Base-by-base conservation (phyloP, 805 yeast genomes). In the Suhomyces kilbournensis region DNA sequence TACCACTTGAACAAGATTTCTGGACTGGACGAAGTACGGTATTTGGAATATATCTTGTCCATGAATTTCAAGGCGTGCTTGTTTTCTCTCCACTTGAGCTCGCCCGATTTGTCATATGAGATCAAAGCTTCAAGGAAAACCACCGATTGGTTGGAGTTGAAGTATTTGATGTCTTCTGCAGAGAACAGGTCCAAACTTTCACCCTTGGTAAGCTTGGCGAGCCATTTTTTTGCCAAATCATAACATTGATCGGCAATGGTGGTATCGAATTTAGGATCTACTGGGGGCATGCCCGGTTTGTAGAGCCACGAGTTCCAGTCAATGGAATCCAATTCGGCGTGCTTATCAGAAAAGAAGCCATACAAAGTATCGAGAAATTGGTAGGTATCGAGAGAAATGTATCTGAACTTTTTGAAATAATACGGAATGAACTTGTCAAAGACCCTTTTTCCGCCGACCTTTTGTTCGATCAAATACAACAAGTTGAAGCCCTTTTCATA, bases 231-330 rank as follows among this genome's bases (percentile, higher is more conserved):
- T 19, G 92, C 90, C 52, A 91, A 76, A 2, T 62, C 59, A 59
- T 83, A 82, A 60, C 93, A 90, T 62, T 81, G 79, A 61, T 86
- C 90, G 7, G 87, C 96, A 61, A 91, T 74, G 2, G 84, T 74
- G 2, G 96, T 88, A 65, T 89, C 90, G 64, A 91, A 90, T 34
- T 80, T 64, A 14, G 96, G 96, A 65, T 83, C 86, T 19, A 72
- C 64, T 56, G 96, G 96, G 42, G 97, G 97, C 78, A 91, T 79
- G 2, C 97, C 97, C 4, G 94, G 87, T 42, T 79, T 75, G 68
- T 77, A 87, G 51, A 90, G 72, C 97, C 97, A 91, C 25, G 82
- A 69, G 50, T 89, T 77, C 96, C 97, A 91, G 68, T 91, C 96
- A 48, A 92, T 80, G 7, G 78, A 58, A 60, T 88, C 87, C 60